Percentiles rank a stretch among this genome's conserved stretches.
These are phyloP conservation scores for Linaria vulgaris DNA, from an alignment of 257 asterid genomes.

Conservation along the genomic window DNA sequence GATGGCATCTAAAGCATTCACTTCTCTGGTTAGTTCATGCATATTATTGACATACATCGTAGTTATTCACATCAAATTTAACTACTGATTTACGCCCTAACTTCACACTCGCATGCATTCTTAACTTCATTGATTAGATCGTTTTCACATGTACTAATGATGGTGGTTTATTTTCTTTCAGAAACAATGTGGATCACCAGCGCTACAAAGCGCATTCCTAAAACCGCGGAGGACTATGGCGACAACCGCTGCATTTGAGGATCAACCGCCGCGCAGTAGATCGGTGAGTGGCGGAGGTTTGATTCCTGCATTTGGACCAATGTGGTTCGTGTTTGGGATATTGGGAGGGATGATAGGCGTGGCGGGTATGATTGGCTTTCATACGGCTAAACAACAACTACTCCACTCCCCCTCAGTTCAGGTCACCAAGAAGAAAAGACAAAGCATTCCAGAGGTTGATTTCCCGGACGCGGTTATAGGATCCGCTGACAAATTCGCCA, in stretches of 20 bases:
- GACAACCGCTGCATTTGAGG: conserved; percentile 8
- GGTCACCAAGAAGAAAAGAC: conserved; percentile 42
- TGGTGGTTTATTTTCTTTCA: neutral
- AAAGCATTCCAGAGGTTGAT: conserved; percentile 46
- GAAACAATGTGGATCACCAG: conserved; percentile 28
- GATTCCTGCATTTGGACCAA: conserved; percentile 25
- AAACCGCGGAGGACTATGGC: conserved; percentile 10
- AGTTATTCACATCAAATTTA: neutral
- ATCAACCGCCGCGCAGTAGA: neutral
- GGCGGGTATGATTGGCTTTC: conserved; percentile 35
- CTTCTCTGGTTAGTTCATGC: conserved; percentile 4
- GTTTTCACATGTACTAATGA: too few relatives aligned
- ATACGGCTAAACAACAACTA: conserved; percentile 45
- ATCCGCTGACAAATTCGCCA: conserved; percentile 34
- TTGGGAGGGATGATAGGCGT: conserved; percentile 30
- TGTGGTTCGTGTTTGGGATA: conserved; percentile 29
- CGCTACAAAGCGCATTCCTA: conserved; percentile 2
- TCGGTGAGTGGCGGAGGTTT: neutral
- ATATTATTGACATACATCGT: too few relatives aligned
- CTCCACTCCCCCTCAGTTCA: conserved; percentile 48
- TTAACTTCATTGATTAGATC: too few relatives aligned
- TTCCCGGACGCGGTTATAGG: conserved; percentile 22
- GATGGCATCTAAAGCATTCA: neutral
- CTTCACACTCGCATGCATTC: too few relatives aligned
- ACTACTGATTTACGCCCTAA: too few relatives aligned